Evolutionary conservation across 2,329 filamentous ascomycete genomes (phyloP), one percentile per base, ranked within the genome.

Genomic region (Apiospora malaysiana): DNA sequence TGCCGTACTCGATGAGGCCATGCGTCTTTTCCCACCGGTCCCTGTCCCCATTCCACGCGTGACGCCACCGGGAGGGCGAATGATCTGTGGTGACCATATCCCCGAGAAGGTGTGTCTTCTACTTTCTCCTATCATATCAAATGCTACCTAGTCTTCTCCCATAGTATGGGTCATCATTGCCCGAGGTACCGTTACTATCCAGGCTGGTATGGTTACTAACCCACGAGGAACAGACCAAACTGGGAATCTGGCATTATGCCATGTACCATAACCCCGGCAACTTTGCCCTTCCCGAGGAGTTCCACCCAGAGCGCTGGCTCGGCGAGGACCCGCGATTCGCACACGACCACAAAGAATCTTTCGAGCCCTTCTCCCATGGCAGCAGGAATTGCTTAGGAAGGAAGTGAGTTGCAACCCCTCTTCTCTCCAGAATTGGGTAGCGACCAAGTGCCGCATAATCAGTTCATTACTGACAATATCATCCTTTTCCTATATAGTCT

Each of bases 1-100:
- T 9, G 83, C 83, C 14, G 78, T 76, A 59, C 74, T 85, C 8
- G 79, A 84, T 8, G 84, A 86, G 74, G 73, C 77, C 7, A 70
- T 85, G 25, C 79, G 84, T 37, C 73, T 81, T 40, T 85, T 83
- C 65, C 83, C 84, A 5, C 76, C 76, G 6, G 72, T 75, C 2
- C 71, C 76, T 1, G 69, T 43, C 5, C 72, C 72, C 7, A 43
- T 75, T 21, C 76, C 75, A 0, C 73, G 77, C 21, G 12, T 71
- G 7, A 46, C 70, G 4, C 72, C 72, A 4, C 70, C 71, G 23
- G 75, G 72, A 1, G 75, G 74, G 25, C 72, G 67, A 32, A 70
- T 37, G 9, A 72, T 78, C 56, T 37, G 70, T 8, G 76, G 74
- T 0, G 69, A 73, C 43, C 70, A 70, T 25, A 67, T 76, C 10